Evolutionary conservation across 305 asterid genomes (phyloP).

Genomic region (Plantago rigida): DNA sequence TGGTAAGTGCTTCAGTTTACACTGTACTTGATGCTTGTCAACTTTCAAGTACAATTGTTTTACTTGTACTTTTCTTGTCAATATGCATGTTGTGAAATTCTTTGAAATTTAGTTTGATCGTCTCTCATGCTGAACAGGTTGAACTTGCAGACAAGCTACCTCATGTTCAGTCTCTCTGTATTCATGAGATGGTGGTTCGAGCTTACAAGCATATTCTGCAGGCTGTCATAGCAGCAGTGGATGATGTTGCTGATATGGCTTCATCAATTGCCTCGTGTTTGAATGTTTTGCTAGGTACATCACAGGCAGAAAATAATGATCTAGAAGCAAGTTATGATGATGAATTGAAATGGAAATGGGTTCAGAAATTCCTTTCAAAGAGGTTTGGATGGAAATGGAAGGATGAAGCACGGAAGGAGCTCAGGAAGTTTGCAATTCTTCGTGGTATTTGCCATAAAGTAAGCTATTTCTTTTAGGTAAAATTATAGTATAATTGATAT

Average conservation of each 20-base stretch:
- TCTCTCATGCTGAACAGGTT: constrained; percentile 42
- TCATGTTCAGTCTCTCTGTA: constrained; percentile 83
- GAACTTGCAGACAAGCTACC: constrained; percentile 85
- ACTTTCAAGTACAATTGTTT: background rate
- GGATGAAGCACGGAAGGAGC: constrained; percentile 42
- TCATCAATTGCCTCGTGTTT: constrained; percentile 62
- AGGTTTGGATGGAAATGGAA: constrained; percentile 72
- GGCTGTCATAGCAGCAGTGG: constrained; percentile 68
- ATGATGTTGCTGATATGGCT: constrained; percentile 55
- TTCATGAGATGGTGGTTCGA: constrained; percentile 87
- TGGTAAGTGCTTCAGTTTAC: constrained; percentile 46
- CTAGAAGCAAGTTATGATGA: constrained; percentile 37
- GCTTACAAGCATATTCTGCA: constrained; percentile 77
- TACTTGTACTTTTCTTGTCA: background rate
- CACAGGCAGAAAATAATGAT: constrained; percentile 39
- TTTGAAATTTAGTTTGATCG: constrained; percentile 21
- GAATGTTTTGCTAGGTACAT: constrained; percentile 64
- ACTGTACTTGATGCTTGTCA: constrained; percentile 9
- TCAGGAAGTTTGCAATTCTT: constrained; percentile 72
- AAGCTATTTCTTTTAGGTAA: constrained; percentile 16
- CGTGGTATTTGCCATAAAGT: constrained; percentile 91
- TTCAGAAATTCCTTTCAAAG: constrained; percentile 50
- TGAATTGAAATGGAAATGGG: constrained; percentile 73
- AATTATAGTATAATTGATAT: background rate
- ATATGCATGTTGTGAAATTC: constrained; percentile 9